Base-by-base conservation (phyloP, 345 rosid species). In the Zanthoxylum bungeanum region DNA sequence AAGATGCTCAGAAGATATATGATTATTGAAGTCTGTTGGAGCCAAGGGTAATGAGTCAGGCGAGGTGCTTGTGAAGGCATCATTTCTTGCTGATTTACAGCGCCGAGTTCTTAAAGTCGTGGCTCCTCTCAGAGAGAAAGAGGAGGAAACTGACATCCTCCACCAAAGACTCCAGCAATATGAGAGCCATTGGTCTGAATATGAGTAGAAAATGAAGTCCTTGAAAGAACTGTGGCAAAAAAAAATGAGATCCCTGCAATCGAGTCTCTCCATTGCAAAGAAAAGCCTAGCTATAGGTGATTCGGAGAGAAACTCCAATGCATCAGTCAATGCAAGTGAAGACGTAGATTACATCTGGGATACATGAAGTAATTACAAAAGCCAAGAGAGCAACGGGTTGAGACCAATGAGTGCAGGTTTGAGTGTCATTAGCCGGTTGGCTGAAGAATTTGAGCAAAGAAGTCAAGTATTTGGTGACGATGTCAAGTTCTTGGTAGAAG, bases 171-270 rank as follows among this genome's bases (percentile, higher is more conserved):
- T 92, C 78, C 98, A 91, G 72, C 99, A 95, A 71, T 92, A 95
- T 31, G 98, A 95, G 77, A 89, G 81, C 79, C 93, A 97, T 44
- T 95, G 99, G 99, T 91, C 93, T 22, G 99, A 95, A 65, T 92
- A 92, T 40, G 98, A 95, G 82, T 74, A 85, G 52, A 95, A 93
- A 80, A 92, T 95, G 99, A 95, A 92, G 77, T 95, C 99, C 69
- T 92, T 95, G 99, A 98, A 93, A 77, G 98, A 95, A 76, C 88
- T 92, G 71, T 92, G 99, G 98, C 99, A 95, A 74, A 95, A 95
- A 76, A 97, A 95, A 84, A 95, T 92, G 99, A 76, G 98, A 73
- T 95, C 99, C 1, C 81, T 95, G 52, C 98, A 95, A 59, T 95
- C 98, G 22, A 92, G 98, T 59, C 94, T 95, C 42, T 95, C 99